phyloP scores from a whole-genome alignment of 75 land plant species.

The Adiantum capillusveneris region DNA sequence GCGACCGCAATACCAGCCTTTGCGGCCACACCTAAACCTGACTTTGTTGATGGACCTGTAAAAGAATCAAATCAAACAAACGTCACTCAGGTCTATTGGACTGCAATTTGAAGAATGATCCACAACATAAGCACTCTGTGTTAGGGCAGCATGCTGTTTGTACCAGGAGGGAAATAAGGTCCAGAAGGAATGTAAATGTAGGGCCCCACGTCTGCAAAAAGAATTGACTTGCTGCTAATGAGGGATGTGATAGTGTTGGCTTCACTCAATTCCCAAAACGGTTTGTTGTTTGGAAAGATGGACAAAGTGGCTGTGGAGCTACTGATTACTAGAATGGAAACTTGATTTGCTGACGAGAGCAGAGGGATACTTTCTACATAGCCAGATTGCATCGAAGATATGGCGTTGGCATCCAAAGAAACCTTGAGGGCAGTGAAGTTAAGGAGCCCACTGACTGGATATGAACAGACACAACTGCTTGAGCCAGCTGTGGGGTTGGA shows the following conservation, averaged over 20 bases:
- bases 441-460: not conserved
- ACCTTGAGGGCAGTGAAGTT: not conserved
- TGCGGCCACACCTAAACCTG: conserved; percentile 5
- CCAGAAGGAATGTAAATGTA: not conserved
- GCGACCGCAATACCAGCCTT: conserved; percentile 27
- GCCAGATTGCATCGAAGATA: not conserved
- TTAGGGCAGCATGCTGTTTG: too few relatives aligned
- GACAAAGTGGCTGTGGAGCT: too few relatives aligned
- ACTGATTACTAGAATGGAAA: not conserved
- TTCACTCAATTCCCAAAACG: too few relatives aligned
- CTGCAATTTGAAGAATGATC: not conserved
- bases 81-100: not conserved
- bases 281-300: too few relatives aligned
- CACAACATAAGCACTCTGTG: too few relatives aligned
- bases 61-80: not conserved
- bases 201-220: not conserved
- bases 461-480: too few relatives aligned
- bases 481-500: not conserved
- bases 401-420: not conserved
- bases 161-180: not conserved
- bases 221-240: too few relatives aligned
- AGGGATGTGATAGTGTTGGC: too few relatives aligned
- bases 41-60: not conserved
- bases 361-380: not conserved
- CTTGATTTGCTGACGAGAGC: not conserved